phyloP scores from a whole-genome alignment of 345 rosid species.

The Dimocarpus longan region DNA sequence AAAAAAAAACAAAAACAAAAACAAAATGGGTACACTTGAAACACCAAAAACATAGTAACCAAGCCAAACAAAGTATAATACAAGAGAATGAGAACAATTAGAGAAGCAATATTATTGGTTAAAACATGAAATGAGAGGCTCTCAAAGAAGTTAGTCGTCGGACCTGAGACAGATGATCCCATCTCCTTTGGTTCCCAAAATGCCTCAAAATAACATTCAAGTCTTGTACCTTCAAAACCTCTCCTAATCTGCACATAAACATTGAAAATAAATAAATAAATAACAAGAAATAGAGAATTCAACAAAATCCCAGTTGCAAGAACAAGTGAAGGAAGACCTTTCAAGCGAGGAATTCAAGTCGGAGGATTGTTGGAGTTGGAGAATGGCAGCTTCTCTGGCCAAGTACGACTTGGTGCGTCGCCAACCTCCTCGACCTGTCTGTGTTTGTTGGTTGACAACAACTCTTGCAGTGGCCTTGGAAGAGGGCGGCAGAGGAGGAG shows the following conservation, averaged over 20 bases:
- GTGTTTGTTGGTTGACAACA: conserved; percentile 24
- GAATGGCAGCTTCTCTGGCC: conserved; percentile 67
- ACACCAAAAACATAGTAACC: neutral
- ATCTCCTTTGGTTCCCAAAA: conserved; percentile 66
- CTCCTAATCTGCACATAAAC: conserved; percentile 45
- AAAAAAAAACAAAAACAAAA: too few species aligned
- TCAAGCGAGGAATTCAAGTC: conserved; percentile 60
- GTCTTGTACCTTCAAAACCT: conserved; percentile 74
- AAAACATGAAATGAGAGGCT: conserved; percentile 5
- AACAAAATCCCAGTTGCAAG: too few species aligned
- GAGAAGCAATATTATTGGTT: neutral
- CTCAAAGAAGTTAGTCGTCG: conserved; percentile 7
- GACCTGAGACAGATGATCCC: conserved; percentile 77
- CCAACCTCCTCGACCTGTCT: conserved; percentile 25
- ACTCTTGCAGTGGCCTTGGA: conserved; percentile 13
- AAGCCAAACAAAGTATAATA: neutral
- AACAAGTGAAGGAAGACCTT: conserved; percentile 36
- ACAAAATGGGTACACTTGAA: neutral
- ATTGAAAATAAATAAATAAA: neutral
- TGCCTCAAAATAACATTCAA: conserved; percentile 70
- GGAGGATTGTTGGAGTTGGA: conserved; percentile 57
- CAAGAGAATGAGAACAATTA: neutral
- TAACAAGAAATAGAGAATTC: neutral
- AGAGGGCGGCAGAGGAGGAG: conserved; percentile 27
- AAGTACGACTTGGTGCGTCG: conserved; percentile 59